Conservation (phyloP, 106 monocot species). For the Allium sativum region DNA sequence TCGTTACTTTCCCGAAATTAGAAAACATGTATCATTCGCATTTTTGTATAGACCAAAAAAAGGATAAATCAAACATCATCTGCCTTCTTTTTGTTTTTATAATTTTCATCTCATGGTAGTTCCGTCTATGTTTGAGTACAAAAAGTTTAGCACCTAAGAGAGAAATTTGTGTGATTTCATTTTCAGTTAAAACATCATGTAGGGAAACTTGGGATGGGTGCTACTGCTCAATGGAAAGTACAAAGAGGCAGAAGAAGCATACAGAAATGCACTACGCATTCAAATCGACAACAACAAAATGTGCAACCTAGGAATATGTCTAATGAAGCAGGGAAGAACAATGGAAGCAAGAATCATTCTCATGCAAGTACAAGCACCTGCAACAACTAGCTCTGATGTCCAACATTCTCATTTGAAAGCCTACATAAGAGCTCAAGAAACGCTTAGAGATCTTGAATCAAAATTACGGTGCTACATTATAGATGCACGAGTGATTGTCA, state of each 20-base stretch:
- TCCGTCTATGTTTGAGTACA: no score
- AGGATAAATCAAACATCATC: no score
- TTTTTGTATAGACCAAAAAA: no score
- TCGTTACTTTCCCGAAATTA: no score
- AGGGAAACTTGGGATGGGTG: slow-evolving; percentile 94
- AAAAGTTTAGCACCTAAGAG: no score
- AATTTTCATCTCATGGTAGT: no score
- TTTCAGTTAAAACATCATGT: background rate
- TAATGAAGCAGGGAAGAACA: slow-evolving; percentile 84
- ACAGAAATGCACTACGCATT: slow-evolving; percentile 61
- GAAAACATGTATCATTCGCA: no score
- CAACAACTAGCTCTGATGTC: slow-evolving; percentile 35
- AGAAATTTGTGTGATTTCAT: background rate
- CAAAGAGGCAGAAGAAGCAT: slow-evolving; percentile 64
- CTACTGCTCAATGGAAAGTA: slow-evolving; percentile 89
- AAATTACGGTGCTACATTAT: no score
- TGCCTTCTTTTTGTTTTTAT: no score
- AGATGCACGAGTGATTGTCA: no score
- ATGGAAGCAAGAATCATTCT: slow-evolving; percentile 65
- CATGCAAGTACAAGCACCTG: slow-evolving; percentile 45
- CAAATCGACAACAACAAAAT: slow-evolving; percentile 88
- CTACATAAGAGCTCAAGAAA: slow-evolving; percentile 48
- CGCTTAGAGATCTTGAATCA: no score
- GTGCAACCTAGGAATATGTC: slow-evolving; percentile 93
- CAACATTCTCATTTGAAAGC: slow-evolving; percentile 87